Conservation (phyloP, 257 asterid species). For the Anisodus tanguticus region DNA sequence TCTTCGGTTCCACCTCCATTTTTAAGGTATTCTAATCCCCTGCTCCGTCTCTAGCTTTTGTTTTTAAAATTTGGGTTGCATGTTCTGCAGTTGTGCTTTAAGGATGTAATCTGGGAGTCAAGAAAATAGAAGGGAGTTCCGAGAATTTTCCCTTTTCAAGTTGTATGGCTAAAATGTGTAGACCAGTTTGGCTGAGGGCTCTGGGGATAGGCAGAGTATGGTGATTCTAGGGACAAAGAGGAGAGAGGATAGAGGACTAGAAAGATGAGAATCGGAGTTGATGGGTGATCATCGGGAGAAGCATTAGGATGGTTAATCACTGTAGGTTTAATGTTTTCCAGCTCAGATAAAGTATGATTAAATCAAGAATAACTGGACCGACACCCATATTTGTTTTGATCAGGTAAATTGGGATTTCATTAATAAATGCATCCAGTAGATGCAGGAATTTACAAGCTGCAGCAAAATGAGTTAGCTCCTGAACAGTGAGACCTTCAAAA, state of each 20-base stretch:
- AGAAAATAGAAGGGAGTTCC: background rate
- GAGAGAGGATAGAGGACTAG: background rate
- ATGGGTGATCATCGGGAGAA: background rate
- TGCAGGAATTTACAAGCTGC: background rate
- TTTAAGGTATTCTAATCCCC: too few relatives aligned
- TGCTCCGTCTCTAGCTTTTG: background rate
- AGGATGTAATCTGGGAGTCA: background rate
- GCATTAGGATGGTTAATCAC: background rate
- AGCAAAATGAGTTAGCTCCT: background rate
- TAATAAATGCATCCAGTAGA: slow-evolving; percentile 3
- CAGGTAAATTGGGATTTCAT: background rate
- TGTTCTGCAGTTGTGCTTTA: background rate
- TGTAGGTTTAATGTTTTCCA: background rate
- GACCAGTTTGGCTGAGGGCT: slow-evolving; percentile 7
- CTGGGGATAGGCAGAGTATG: background rate
- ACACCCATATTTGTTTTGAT: background rate
- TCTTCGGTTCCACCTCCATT: too few relatives aligned
- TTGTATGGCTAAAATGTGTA: slow-evolving; percentile 5
- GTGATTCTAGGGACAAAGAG: background rate
- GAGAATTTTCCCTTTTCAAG: background rate
- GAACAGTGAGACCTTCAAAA: background rate
- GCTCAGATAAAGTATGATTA: background rate
- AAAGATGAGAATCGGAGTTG: slow-evolving; percentile 8
- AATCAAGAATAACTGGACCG: background rate
- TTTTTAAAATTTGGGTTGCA: background rate